Conservation (phyloP, 306 rosid genomes). For the Luffa aegyptiaca region DNA sequence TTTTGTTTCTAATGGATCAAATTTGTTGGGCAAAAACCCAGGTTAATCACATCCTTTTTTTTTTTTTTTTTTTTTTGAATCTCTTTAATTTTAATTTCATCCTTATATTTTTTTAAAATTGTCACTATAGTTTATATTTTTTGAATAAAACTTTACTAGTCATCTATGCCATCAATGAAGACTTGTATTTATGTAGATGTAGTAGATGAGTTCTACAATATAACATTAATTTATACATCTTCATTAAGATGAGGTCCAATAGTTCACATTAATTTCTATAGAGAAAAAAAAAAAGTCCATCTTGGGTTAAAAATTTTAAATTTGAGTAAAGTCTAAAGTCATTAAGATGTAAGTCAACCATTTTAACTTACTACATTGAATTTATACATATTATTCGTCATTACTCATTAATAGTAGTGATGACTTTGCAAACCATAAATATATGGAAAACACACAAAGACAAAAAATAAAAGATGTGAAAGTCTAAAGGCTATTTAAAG, state of each 20-base stretch:
- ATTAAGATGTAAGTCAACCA: neutral
- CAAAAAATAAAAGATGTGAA: neutral
- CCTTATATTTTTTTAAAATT: too few relatives aligned
- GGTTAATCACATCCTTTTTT: neutral
- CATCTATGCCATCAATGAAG: neutral
- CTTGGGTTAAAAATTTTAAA: neutral
- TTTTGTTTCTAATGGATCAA: neutral
- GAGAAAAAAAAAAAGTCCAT: neutral
- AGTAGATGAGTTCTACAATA: neutral
- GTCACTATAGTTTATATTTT: too few relatives aligned
- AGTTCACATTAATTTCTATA: neutral
- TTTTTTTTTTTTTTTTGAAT: too few relatives aligned
- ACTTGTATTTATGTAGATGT: too few relatives aligned
- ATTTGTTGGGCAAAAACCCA: neutral
- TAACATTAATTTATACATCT: neutral
- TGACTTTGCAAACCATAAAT: neutral
- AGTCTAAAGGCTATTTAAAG: neutral
- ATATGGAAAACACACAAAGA: neutral
- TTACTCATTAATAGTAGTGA: neutral
- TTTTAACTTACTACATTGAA: neutral
- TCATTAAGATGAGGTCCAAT: neutral
- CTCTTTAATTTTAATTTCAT: too few relatives aligned
- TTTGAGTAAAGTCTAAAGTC: neutral
- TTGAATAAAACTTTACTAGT: neutral
- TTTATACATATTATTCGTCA: neutral